A percentile compares a stretch with the other conserved stretches of the same genome.
phyloP scores from a whole-genome alignment of 2,329 filamentous ascomycete genomes.

The Alternaria panax region DNA sequence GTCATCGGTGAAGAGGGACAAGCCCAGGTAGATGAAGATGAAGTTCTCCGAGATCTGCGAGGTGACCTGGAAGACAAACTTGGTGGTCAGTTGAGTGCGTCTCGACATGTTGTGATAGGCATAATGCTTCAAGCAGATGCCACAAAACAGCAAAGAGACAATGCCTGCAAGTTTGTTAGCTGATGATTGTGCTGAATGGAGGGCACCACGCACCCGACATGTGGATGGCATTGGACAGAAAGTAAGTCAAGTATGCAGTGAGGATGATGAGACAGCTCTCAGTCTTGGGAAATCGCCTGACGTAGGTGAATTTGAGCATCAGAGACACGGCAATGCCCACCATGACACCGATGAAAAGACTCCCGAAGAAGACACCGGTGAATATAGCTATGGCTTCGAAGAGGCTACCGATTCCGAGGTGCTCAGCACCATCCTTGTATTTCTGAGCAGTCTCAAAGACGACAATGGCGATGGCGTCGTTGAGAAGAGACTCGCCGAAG shows the following conservation, averaged over 20 bases:
- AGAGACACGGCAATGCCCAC: conserved; percentile 89
- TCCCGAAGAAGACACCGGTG: conserved; percentile 94
- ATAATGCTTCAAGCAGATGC: conserved; percentile 98
- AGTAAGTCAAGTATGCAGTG: conserved; percentile 95
- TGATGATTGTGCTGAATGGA: not conserved
- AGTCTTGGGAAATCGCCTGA: conserved; percentile 91
- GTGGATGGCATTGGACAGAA: conserved; percentile 93
- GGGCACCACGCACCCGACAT: conserved; percentile 78
- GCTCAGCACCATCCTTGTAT: conserved; percentile 77
- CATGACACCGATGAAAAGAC: conserved; percentile 84
- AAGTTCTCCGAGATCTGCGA: conserved; percentile 98
- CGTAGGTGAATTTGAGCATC: conserved; percentile 91
- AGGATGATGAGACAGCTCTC: conserved; percentile 94
- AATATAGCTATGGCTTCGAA: conserved; percentile 94
- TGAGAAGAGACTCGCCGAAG: conserved; percentile 97
- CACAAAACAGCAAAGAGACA: conserved; percentile 94
- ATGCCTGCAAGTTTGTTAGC: conserved; percentile 69
- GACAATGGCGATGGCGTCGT: conserved; percentile 98
- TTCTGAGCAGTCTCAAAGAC: conserved; percentile 97
- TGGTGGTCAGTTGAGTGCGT: conserved; percentile 94
- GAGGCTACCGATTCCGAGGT: conserved; percentile 77
- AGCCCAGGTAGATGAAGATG: conserved; percentile 97
- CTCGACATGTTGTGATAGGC: conserved; percentile 99
- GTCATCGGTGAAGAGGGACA: conserved; percentile 92
- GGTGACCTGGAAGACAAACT: conserved; percentile 94